Conservation (phyloP, 2,329 filamentous ascomycete species). For the Claviceps sp. region DNA sequence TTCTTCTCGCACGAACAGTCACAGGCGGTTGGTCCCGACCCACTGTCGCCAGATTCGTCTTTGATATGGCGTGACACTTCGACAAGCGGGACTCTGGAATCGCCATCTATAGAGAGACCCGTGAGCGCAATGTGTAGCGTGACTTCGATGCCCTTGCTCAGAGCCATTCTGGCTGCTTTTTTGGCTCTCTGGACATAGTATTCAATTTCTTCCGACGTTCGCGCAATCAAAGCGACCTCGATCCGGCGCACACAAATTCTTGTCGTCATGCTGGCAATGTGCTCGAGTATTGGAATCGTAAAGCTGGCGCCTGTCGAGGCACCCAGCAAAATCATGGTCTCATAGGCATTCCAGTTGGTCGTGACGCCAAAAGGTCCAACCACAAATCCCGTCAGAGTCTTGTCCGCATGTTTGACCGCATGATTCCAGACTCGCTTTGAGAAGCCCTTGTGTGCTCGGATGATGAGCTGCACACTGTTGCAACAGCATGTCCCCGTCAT, state of each 20-base stretch:
- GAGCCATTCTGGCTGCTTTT: conserved; percentile 28
- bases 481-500: conserved; percentile 38
- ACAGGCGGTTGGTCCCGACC: neutral
- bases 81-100: conserved; percentile 4
- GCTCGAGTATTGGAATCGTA: conserved; percentile 45
- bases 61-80: neutral
- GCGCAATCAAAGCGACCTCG: conserved; percentile 39
- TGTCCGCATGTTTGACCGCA: conserved; percentile 24
- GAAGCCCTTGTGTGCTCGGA: conserved; percentile 43
- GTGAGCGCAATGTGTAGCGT: conserved; percentile 43
- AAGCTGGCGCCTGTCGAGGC: conserved; percentile 52
- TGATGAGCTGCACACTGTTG: conserved; percentile 45
- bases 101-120: conserved; percentile 9
- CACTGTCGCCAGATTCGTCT: neutral
- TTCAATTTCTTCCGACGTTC: conserved; percentile 37
- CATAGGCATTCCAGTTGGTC: conserved; percentile 43
- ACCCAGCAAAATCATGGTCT: conserved; percentile 45
- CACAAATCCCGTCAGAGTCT: conserved; percentile 29
- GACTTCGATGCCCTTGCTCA: conserved; percentile 33
- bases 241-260: conserved; percentile 37
- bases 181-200: conserved; percentile 39
- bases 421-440: conserved; percentile 38
- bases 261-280: conserved; percentile 27
- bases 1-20: neutral
- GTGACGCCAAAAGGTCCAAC: conserved; percentile 43